Percentiles rank a stretch among this genome's conserved stretches.
phyloP scores from a whole-genome alignment of 352 stramenopile species.

The Phytophthora capsici region DNA sequence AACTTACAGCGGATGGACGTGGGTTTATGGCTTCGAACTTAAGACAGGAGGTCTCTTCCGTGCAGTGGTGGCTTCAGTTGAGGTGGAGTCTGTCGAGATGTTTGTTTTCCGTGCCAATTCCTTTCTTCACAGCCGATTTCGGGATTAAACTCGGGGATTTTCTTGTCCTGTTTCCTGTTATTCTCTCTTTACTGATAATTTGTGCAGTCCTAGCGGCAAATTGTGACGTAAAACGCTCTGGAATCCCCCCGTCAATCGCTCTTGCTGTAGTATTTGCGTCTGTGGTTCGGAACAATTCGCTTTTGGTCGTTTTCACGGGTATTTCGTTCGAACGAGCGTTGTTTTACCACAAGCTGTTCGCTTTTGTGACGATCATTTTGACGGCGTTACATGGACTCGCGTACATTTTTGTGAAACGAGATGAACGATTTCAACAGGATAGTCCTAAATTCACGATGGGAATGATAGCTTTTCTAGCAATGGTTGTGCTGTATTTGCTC shows the following conservation, averaged over 20 bases:
- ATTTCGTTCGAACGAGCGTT: constrained; percentile 53
- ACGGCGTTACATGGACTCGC: constrained; percentile 37
- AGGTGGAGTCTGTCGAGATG: constrained; percentile 26
- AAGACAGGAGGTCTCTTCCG: not conserved
- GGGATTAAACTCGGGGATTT: constrained; percentile 46
- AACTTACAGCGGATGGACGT: constrained; percentile 5
- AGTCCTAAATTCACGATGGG: constrained; percentile 15
- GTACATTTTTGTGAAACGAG: constrained; percentile 30
- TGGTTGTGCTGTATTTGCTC: constrained; percentile 34
- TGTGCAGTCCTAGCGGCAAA: constrained; percentile 7
- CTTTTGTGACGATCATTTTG: constrained; percentile 40
- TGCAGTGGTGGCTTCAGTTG: constrained; percentile 21
- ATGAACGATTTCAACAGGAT: not conserved
- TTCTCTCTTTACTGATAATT: constrained; percentile 14
- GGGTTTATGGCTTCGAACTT: not conserved
- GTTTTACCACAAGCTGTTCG: constrained; percentile 58
- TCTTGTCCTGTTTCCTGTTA: constrained; percentile 29
- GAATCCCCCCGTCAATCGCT: constrained; percentile 27
- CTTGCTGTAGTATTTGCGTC: constrained; percentile 42
- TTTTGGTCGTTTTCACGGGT: constrained; percentile 39
- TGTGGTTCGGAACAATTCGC: constrained; percentile 52
- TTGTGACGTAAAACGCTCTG: constrained; percentile 25
- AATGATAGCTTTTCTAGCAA: constrained; percentile 33
- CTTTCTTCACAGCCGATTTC: constrained; percentile 29
- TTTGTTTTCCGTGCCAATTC: constrained; percentile 34